Base-by-base conservation (phyloP, 306 rosid genomes). In the Inga oerstediana region DNA sequence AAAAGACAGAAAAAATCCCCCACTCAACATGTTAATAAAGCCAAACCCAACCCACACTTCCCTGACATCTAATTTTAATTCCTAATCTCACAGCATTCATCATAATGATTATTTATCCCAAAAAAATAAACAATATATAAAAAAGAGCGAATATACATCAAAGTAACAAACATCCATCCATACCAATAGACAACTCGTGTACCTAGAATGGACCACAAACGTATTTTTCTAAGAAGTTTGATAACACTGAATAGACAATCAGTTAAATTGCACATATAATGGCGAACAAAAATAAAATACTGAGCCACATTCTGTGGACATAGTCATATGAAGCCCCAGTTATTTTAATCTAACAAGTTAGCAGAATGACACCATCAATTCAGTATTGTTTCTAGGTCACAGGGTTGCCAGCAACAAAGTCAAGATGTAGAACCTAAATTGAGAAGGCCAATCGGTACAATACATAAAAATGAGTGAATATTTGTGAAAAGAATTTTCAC, bases 21-120 rank as follows among this genome's bases (percentile, higher is more conserved):
- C 89, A 84, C 92, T 92, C 77, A 90, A 92, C 90, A 86, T 83
- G 90, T 92, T 90, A 90, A 92, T 92, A 90, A 90, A 87, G 88
- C 91, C 90, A 87, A 85, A 84, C 94, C 96, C 94, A 80, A 81
- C 91, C 96, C 87, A 82, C 64, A 70, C 81, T 90, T 89, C 89
- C 89, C 91, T 86, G 84, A 84, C 82, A 87, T 90, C 92, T 90
- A 84, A 72, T 52, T 83, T 84, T 19, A 48, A 78, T 54, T 49
- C 45, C 80, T 79, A 85, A 70, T 51, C 77, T 79, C 66, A 79
- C 35, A 70, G 69, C 65, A 80, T 54, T 56, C n/a, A 77, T 77
- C 19, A 77, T 77, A 62, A 15, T 64, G 20, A 41, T 39, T 10
- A 61, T 2, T 20, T 76, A 30, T 77, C 56, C 71, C 43, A 39